These are phyloP conservation scores for Ogataea populi-albae DNA, from an alignment of 805 yeast species.

Conservation along the genomic window DNA sequence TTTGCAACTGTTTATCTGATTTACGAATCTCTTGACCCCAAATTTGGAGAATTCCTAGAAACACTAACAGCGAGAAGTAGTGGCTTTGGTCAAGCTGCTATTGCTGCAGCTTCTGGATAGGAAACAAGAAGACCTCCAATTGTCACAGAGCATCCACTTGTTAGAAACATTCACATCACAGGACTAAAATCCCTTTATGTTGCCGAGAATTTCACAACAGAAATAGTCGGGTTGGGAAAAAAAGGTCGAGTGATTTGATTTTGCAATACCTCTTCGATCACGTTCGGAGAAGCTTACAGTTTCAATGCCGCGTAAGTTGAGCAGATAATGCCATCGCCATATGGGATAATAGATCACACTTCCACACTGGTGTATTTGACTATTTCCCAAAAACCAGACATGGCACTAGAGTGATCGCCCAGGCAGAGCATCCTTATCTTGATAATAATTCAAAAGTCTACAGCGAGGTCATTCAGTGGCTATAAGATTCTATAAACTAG, in stretches of 20 bases:
- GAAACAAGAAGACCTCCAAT: constrained; percentile 43
- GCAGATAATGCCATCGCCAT: constrained; percentile 45
- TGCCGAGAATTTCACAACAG: constrained; percentile 45
- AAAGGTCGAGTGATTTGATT: constrained; percentile 43
- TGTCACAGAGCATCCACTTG: constrained; percentile 54
- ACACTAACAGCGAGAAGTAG: constrained; percentile 63
- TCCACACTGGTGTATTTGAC: constrained; percentile 35
- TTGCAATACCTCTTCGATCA: constrained; percentile 42
- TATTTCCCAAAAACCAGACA: constrained; percentile 20
- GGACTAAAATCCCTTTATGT: constrained; percentile 56
- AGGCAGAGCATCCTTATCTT: constrained; percentile 33
- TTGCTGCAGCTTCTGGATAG: constrained; percentile 40
- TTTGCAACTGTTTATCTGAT: constrained; percentile 66
- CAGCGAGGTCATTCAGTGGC: constrained; percentile 11
- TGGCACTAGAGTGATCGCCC: constrained; percentile 21
- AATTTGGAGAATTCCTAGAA: constrained; percentile 51
- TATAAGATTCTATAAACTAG: constrained; percentile 4
- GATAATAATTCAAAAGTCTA: constrained; percentile 34
- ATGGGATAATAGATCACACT: constrained; percentile 59
- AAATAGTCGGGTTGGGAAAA: constrained; percentile 50
- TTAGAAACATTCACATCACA: constrained; percentile 60
- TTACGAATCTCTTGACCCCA: constrained; percentile 63
- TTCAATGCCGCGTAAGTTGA: constrained; percentile 52
- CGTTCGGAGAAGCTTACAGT: constrained; percentile 45
- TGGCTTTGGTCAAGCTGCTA: constrained; percentile 47